phyloP scores from a whole-genome alignment of 345 rosid species.

The Reutealis trisperma region DNA sequence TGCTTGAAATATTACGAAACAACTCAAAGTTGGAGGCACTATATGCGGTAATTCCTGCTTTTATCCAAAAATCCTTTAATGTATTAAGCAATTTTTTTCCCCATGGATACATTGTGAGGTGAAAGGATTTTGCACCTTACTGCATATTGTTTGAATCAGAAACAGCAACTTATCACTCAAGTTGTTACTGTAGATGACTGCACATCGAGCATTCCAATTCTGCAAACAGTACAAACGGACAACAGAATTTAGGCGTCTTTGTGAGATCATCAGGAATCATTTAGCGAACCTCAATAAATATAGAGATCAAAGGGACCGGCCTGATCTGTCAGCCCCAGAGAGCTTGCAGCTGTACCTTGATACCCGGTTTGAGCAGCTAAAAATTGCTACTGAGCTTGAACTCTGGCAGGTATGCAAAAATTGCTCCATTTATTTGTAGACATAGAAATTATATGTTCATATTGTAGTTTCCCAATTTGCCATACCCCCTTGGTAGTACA shows the following conservation, averaged over 20 bases:
- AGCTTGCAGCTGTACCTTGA: constrained; percentile 91
- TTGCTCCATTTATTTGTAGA: constrained; percentile 9
- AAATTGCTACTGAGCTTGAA: constrained; percentile 90
- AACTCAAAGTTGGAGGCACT: constrained; percentile 97
- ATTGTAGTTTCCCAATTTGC: not conserved
- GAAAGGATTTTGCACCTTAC: not conserved
- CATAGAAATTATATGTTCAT: not conserved
- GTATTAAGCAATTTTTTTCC: not conserved
- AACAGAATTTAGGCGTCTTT: constrained; percentile 91
- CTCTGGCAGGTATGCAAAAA: constrained; percentile 76
- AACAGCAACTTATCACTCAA: not conserved
- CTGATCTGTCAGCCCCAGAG: constrained; percentile 94
- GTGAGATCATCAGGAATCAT: constrained; percentile 97
- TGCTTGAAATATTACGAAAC: constrained; percentile 91
- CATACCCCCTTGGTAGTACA: too few relatives aligned
- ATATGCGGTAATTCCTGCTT: constrained; percentile 74
- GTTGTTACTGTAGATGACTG: constrained; percentile 78
- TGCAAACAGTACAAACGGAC: constrained; percentile 95
- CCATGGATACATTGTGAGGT: not conserved
- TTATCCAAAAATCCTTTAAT: not conserved
- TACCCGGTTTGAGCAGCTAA: constrained; percentile 97
- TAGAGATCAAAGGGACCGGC: constrained; percentile 97
- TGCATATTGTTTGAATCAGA: not conserved
- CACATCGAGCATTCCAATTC: constrained; percentile 95
- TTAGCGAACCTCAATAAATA: constrained; percentile 88